phyloP scores from a whole-genome alignment of 2,329 filamentous ascomycete genomes.

The Aspergillus transmontanensis region DNA sequence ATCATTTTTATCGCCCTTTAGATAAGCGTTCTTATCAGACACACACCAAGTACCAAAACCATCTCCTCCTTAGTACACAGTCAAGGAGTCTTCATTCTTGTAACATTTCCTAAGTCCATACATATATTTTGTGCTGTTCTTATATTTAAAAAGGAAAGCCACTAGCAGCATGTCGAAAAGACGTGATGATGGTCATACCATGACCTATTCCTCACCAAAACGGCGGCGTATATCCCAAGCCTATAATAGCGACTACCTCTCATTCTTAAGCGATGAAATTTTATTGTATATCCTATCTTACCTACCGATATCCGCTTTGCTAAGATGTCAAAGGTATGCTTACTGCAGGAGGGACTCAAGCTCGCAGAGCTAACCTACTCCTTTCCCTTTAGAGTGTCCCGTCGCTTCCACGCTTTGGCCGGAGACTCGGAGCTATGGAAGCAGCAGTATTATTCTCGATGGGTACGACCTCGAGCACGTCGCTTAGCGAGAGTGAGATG shows the following conservation, averaged over 20 bases:
- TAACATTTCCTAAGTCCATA: not conserved
- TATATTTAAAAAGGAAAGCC: not conserved
- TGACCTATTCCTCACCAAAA: constrained; percentile 44
- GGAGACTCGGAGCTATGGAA: constrained; percentile 91
- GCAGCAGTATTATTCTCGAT: constrained; percentile 80
- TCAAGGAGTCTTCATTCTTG: not conserved
- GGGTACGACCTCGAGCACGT: constrained; percentile 78
- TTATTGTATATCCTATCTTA: constrained; percentile 80
- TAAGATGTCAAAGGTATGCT: constrained; percentile 61
- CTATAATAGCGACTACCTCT: constrained; percentile 61
- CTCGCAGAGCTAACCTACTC: not conserved
- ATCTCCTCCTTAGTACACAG: not conserved
- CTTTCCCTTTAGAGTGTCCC: constrained; percentile 53
- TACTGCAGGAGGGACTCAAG: not conserved
- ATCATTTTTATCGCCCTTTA: not conserved
- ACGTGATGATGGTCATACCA: constrained; percentile 18
- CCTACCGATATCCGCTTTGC: constrained; percentile 69
- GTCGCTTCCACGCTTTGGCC: constrained; percentile 71
- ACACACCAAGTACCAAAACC: not conserved
- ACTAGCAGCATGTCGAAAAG: constrained; percentile 38
- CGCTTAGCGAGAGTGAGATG: constrained; percentile 69
- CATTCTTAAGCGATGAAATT: constrained; percentile 81
- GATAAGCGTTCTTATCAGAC: constrained; percentile 9
- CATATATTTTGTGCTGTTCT: not conserved
- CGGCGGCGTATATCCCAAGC: constrained; percentile 37